Base-by-base conservation (phyloP, 192 early-diverging fungal species). In the Linderina pennispora region DNA sequence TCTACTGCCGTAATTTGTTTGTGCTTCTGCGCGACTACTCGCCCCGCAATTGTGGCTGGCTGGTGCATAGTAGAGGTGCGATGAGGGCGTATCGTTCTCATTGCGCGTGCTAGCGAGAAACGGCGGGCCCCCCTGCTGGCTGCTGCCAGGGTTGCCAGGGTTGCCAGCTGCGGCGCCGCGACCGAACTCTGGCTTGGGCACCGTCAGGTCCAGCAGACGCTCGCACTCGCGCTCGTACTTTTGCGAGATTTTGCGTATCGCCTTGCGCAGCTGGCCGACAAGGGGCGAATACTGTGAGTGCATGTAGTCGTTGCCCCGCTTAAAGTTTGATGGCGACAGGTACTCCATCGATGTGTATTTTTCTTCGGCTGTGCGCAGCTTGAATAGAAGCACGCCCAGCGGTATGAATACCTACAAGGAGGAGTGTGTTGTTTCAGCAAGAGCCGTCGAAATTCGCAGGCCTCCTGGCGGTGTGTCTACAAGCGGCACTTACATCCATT, bases 301-400 rank as follows among this genome's bases (percentile, higher is more conserved):
- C 53, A 60, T 15, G 39, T 72, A 65, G 39, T 35, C 42, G 53
- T 64, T 65, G 28, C 68, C 68, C 9, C 68, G 61, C 45, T 50
- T 60, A 31, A 65, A 65, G 50, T 57, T 61, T 21, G 49, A 41
- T 8, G 68, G 62, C 17, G 62, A 43, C 50, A 72, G 40, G 28
- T 72, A 72, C 31, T 72, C 68, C 68, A 72, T 72, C 40, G 68
- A 72, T 18, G 68, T 72, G 53, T 72, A 72, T 62, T 61, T 72
- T 57, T 53, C 61, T 62, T 72, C 68, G 15, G 61, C 57, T 28
- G 68, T 72, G 40, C 60, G 62, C 42, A 72, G 39, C 61, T 61
- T 65, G 45, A 72, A 72, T 62, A 72, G 64, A 7, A 65, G 42
- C 22, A 57, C 68, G 23, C 68, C 68, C 56, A 61, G 63, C 37